phyloP scores from a whole-genome alignment of 1,139 yeast species.

The Candida neerlandica region DNA sequence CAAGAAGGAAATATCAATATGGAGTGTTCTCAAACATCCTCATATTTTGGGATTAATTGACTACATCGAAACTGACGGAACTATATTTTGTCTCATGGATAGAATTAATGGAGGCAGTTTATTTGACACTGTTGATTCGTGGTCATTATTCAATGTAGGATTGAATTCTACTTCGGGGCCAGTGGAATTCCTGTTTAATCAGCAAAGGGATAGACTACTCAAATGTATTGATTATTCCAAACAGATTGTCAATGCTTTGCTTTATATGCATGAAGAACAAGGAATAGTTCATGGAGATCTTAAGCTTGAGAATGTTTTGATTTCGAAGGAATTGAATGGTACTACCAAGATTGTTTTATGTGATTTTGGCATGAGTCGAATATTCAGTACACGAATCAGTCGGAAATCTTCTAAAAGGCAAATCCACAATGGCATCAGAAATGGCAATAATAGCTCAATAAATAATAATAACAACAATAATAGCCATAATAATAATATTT shows the following conservation, averaged over 20 bases:
- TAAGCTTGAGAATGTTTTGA: slow-evolving; percentile 80
- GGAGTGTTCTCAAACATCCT: slow-evolving; percentile 58
- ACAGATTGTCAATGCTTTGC: slow-evolving; percentile 64
- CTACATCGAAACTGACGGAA: slow-evolving; percentile 60
- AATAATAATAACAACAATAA: background rate
- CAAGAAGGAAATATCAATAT: slow-evolving; percentile 69
- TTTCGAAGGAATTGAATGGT: slow-evolving; percentile 38
- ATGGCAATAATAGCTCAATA: background rate
- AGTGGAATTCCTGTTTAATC: slow-evolving; percentile 31
- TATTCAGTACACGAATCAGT: slow-evolving; percentile 33
- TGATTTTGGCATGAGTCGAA: slow-evolving; percentile 83
- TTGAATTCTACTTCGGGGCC: slow-evolving; percentile 31
- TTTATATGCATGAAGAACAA: slow-evolving; percentile 66
- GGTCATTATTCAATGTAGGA: slow-evolving; percentile 54
- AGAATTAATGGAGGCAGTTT: slow-evolving; percentile 80
- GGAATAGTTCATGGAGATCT: slow-evolving; percentile 88
- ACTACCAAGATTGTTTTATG: slow-evolving; percentile 54
- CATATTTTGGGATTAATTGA: slow-evolving; percentile 64
- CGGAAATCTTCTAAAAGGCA: slow-evolving; percentile 25
- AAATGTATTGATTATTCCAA: slow-evolving; percentile 22
- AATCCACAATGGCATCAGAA: background rate
- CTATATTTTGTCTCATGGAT: slow-evolving; percentile 74
- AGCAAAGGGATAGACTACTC: slow-evolving; percentile 27
- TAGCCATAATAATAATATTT: background rate
- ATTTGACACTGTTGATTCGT: slow-evolving; percentile 69